Evolutionary conservation across 805 yeast genomes (phyloP).

Genomic region (Candida adriatica): DNA sequence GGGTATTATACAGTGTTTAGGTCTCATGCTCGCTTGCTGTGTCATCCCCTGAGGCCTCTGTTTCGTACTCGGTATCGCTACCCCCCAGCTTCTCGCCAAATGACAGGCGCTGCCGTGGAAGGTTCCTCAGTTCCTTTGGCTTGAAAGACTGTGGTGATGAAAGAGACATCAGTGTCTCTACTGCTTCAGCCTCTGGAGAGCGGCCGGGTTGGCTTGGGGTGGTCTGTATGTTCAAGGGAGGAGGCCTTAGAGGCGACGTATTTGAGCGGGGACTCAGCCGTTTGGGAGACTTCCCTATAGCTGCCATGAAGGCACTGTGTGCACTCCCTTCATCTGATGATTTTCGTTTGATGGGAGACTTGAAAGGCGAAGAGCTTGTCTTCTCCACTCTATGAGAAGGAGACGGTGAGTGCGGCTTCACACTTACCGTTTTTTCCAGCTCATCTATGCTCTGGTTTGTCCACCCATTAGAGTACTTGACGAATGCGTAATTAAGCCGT

Average conservation of each 20-base stretch:
- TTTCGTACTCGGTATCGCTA: conserved; percentile 16
- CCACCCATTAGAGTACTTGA: conserved; percentile 30
- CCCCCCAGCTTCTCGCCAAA: conserved; percentile 20
- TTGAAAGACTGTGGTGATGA: conserved; percentile 19
- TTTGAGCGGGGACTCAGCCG: conserved; percentile 1
- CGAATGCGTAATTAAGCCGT: conserved; percentile 34
- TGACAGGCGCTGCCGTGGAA: conserved; percentile 18
- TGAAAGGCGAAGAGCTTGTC: too few species aligned
- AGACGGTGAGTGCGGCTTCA: conserved; percentile 9
- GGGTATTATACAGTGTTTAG: background rate
- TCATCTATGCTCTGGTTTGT: conserved; percentile 24
- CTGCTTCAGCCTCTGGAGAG: conserved; percentile 32
- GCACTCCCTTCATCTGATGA: conserved; percentile 35
- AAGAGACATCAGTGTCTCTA: conserved; percentile 35
- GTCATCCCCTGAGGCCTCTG: too few species aligned
- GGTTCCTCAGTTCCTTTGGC: conserved; percentile 2
- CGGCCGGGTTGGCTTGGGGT: conserved; percentile 5
- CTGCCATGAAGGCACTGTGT: conserved; percentile 32
- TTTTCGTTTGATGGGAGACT: too few species aligned
- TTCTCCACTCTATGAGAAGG: too few species aligned
- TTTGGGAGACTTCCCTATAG: conserved; percentile 23
- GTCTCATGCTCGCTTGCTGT: conserved; percentile 11
- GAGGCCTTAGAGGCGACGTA: conserved; percentile 5
- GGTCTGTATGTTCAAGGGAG: conserved; percentile 6
- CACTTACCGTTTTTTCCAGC: conserved; percentile 16